These are phyloP conservation scores for Aspergillus intermedius DNA, from an alignment of 2,329 filamentous ascomycete species.

Conservation along the genomic window DNA sequence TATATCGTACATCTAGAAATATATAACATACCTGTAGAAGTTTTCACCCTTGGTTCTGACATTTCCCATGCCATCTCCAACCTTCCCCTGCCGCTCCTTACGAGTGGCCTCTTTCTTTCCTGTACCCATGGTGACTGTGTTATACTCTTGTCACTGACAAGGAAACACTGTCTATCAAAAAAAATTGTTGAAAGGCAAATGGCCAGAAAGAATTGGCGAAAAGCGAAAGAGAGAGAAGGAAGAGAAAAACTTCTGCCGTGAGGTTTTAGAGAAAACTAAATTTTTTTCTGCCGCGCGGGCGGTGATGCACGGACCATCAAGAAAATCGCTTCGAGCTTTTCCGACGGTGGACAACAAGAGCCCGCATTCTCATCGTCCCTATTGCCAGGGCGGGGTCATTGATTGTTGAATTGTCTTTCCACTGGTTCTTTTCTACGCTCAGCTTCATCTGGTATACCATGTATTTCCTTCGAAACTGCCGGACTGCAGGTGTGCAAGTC, in stretches of 20 bases:
- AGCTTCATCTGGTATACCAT: conserved; percentile 16
- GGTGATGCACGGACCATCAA: conserved; percentile 32
- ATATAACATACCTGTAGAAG: conserved; percentile 73
- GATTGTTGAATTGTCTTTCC: background rate
- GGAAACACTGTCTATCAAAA: conserved; percentile 17
- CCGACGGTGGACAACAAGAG: conserved; percentile 13
- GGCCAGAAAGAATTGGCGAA: conserved; percentile 24
- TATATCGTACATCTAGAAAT: background rate
- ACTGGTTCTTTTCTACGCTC: conserved; percentile 1
- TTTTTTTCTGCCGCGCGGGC: conserved; percentile 21
- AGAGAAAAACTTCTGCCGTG: conserved; percentile 11
- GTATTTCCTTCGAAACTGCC: conserved; percentile 32
- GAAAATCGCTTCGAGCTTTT: conserved; percentile 33
- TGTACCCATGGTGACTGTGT: conserved; percentile 62
- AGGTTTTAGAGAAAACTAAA: conserved; percentile 17
- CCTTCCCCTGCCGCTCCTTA: conserved; percentile 78
- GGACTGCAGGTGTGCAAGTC: conserved; percentile 31
- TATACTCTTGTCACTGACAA: conserved; percentile 10
- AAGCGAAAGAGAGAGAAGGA: conserved; percentile 23
- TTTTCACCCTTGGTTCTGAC: conserved; percentile 95
- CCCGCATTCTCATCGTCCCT: conserved; percentile 13
- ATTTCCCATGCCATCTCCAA: conserved; percentile 80
- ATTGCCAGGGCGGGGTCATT: background rate
- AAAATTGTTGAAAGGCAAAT: conserved; percentile 20
- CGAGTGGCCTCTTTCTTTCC: conserved; percentile 86